Base-by-base conservation (phyloP, 1,284 basidiomycete genomes). In the Bjerkandera adusta region DNA sequence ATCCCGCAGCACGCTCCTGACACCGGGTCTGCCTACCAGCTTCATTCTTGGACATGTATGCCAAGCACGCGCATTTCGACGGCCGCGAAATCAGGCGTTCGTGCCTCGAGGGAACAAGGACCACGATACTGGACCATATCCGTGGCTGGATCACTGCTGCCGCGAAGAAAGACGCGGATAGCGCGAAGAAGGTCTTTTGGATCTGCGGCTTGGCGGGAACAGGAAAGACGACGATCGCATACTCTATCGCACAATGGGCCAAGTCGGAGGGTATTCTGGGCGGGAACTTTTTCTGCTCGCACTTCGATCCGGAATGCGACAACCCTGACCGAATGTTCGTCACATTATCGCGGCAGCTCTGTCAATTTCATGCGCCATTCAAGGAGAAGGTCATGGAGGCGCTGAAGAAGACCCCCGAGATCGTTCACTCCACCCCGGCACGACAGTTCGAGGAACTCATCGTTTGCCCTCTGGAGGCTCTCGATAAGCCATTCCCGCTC, bases 271-370 rank as follows among this genome's bases (percentile, higher is more conserved):
- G 20, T 10, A 42, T 27, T 10, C 61, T 65, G 4, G 63, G 59
- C 3, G 64, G 61, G 2, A 62, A 53, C 21, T 64, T 66, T 47
- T 68, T 65, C 50, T 67, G 61, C 37, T 60, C 63, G 2, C 52
- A 62, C 0, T 52, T 59, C 16, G 25, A 41, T 32, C 51, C 36
- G 1, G 50, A 56, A 1, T 50, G 51, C 36, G 57, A 57, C 38
- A 49, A 59, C 24, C 39, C 52, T 1, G 35, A 50, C 3, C 37
- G 57, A 2, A 43, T 64, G 3, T 57, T 64, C 46, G 46, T 54
- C 6, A 62, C 62, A 8, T 53, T 64, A 18, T 56, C 59, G 0
- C 48, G 52, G 27, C 60, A 62, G 40, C 57, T 65, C n/a, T 57
- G 47, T 0, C 30, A 33, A 1, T 49, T 47, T 15, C 36, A 46